These are phyloP conservation scores for Adenanthera pavonina DNA, from an alignment of 306 rosid species.

Conservation along the genomic window DNA sequence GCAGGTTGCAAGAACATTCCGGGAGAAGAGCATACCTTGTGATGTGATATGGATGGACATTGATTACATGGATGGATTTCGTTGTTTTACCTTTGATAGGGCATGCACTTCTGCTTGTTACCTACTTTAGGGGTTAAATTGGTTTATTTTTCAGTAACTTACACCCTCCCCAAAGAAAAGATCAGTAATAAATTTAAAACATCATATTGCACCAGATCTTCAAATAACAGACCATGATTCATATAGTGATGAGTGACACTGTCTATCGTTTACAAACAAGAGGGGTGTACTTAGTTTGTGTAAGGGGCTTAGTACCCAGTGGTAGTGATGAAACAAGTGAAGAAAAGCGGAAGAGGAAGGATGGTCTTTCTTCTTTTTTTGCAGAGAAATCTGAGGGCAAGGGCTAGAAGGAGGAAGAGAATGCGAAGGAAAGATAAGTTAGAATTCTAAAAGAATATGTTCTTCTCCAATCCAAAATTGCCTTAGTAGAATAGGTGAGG, in stretches of 20 bases:
- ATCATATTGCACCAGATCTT: conserved; percentile 13
- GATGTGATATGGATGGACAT: conserved; percentile 97
- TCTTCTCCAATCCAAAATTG: not conserved
- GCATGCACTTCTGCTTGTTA: conserved; percentile 41
- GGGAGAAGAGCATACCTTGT: conserved; percentile 80
- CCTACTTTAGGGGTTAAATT: not conserved
- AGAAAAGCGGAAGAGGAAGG: not conserved
- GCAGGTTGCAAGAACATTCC: conserved; percentile 77
- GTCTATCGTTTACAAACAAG: conserved; percentile 19
- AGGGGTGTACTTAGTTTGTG: conserved; percentile 20
- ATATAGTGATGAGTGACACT: conserved; percentile 18
- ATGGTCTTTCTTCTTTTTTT: too few species aligned
- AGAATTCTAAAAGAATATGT: not conserved
- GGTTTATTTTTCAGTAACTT: not conserved
- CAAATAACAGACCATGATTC: conserved; percentile 1
- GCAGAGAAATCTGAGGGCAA: not conserved
- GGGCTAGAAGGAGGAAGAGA: not conserved
- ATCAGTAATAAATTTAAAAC: conserved; percentile 24
- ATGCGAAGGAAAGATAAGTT: not conserved
- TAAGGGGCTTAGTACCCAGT: conserved; percentile 20
- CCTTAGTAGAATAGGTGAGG: not conserved
- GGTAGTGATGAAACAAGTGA: not conserved
- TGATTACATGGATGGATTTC: conserved; percentile 95
- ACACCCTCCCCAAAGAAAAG: not conserved
- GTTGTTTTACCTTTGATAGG: conserved; percentile 90